Evolutionary conservation across 768 basidiomycete genomes (phyloP).

Genomic region (Cystobasidium onofrii): DNA sequence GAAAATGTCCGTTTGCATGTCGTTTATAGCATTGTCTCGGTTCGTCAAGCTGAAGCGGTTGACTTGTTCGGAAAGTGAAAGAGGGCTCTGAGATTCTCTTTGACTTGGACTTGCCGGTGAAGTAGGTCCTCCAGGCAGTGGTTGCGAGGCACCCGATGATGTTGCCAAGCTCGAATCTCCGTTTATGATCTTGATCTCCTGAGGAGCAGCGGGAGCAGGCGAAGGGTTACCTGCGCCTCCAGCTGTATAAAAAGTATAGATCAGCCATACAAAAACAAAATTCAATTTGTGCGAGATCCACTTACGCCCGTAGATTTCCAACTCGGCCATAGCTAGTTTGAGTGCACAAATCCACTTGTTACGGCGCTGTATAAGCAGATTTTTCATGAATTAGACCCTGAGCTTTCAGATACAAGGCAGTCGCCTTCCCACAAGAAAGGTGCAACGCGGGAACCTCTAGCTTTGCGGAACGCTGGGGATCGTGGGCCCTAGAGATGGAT

Average conservation of each 20-base stretch:
- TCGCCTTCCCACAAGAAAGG: too few relatives aligned
- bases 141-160: not conserved
- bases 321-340: slow-evolving; percentile 61
- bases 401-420: not conserved
- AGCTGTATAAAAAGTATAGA: slow-evolving; percentile 30
- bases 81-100: not conserved
- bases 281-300: not conserved
- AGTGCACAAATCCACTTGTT: slow-evolving; percentile 90
- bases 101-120: not conserved
- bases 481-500: not conserved
- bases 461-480: too few relatives aligned
- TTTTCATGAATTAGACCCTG: too few relatives aligned
- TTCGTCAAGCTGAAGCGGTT: not conserved
- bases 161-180: slow-evolving; percentile 3
- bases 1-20: slow-evolving; percentile 14
- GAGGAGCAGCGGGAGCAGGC: slow-evolving; percentile 32
- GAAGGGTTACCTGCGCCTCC: slow-evolving; percentile 44
- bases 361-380: slow-evolving; percentile 58
- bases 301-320: slow-evolving; percentile 55
- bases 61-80: not conserved
- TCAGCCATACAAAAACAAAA: not conserved
- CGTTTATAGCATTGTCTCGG: not conserved
- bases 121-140: not conserved
- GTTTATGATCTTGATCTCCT: slow-evolving; percentile 14
- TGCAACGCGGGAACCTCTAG: too few relatives aligned